Percentiles rank a stretch among this genome's conserved stretches.
Conservation (phyloP, 805 yeast genomes). For the Nakazawaea sp. region DNA sequence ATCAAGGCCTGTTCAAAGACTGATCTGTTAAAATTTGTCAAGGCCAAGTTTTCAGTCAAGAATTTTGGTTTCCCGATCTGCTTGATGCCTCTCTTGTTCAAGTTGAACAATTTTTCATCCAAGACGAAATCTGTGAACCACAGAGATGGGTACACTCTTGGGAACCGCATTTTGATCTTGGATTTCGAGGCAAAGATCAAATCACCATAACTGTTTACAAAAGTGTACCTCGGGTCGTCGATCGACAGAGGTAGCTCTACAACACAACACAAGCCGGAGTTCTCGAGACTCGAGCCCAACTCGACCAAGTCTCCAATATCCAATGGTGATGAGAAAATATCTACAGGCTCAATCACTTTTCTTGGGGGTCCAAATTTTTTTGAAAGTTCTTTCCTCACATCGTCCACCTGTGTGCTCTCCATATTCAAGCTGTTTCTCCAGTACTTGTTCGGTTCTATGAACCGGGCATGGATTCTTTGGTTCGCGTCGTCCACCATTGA, state of each 20-base stretch:
- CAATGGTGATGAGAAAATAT: constrained; percentile 22
- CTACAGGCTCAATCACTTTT: constrained; percentile 12
- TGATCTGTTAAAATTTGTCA: background rate
- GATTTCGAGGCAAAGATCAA: constrained; percentile 39
- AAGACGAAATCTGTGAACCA: constrained; percentile 25
- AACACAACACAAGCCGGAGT: constrained; percentile 44
- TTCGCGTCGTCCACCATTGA: constrained; percentile 17
- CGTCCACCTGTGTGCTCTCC: constrained; percentile 13
- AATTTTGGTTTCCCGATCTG: constrained; percentile 27
- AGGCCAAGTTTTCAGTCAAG: constrained; percentile 20
- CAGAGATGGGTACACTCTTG: constrained; percentile 37
- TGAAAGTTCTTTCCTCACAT: constrained; percentile 11
- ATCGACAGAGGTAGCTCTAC: constrained; percentile 43
- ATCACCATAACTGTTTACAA: constrained; percentile 51
- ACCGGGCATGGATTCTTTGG: constrained; percentile 18
- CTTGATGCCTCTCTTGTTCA: constrained; percentile 11
- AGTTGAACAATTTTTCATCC: constrained; percentile 20
- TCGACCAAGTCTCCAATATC: constrained; percentile 61
- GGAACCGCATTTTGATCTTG: constrained; percentile 44
- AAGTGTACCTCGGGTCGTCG: constrained; percentile 49
- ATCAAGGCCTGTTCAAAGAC: constrained; percentile 10
- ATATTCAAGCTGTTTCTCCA: constrained; percentile 19
- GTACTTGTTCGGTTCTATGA: constrained; percentile 20
- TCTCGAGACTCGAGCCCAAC: constrained; percentile 32
- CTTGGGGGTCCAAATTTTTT: constrained; percentile 15